phyloP scores from a whole-genome alignment of 495 filamentous ascomycete species.

The Neurospora intermedia region DNA sequence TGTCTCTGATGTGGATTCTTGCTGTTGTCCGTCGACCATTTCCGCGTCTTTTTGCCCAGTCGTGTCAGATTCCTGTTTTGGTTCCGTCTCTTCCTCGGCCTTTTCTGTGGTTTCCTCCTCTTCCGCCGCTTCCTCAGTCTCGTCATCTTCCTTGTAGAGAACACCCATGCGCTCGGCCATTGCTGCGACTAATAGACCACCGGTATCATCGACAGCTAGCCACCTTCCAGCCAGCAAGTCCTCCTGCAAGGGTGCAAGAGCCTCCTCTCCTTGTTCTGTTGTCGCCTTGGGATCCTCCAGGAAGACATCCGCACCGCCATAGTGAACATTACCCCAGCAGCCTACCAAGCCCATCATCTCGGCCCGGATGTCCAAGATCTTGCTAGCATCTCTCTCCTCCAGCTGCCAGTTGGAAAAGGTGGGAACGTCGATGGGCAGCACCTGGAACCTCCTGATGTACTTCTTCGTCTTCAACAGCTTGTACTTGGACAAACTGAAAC shows the following conservation, averaged over 20 bases:
- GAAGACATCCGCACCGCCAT: slow-evolving; percentile 27
- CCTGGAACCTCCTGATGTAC: slow-evolving; percentile 77
- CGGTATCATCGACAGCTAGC: slow-evolving; percentile 83
- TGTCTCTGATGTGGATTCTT: background rate
- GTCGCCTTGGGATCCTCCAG: slow-evolving; percentile 19
- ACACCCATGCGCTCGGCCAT: slow-evolving; percentile 90
- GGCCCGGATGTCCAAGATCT: slow-evolving; percentile 80
- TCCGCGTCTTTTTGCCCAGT: slow-evolving; percentile 7
- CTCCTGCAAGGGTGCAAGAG: slow-evolving; percentile 7
- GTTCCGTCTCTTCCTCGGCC: slow-evolving; percentile 1
- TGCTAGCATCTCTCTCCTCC: slow-evolving; percentile 61
- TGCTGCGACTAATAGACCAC: slow-evolving; percentile 74
- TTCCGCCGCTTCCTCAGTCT: slow-evolving; percentile 25
- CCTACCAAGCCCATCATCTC: slow-evolving; percentile 64
- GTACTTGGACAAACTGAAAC: slow-evolving; percentile 89
- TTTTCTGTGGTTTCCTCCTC: slow-evolving; percentile 16
- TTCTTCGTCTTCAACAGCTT: slow-evolving; percentile 88
- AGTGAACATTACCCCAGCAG: slow-evolving; percentile 44
- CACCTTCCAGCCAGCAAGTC: slow-evolving; percentile 51
- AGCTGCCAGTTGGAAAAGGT: slow-evolving; percentile 62
- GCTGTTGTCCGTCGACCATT: slow-evolving; percentile 9
- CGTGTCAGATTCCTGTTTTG: background rate
- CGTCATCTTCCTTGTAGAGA: slow-evolving; percentile 37
- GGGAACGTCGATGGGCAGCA: slow-evolving; percentile 71
- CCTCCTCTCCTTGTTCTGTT: slow-evolving; percentile 17